Base-by-base conservation (phyloP, 441 rosid species). In the Jatropha podagrica region DNA sequence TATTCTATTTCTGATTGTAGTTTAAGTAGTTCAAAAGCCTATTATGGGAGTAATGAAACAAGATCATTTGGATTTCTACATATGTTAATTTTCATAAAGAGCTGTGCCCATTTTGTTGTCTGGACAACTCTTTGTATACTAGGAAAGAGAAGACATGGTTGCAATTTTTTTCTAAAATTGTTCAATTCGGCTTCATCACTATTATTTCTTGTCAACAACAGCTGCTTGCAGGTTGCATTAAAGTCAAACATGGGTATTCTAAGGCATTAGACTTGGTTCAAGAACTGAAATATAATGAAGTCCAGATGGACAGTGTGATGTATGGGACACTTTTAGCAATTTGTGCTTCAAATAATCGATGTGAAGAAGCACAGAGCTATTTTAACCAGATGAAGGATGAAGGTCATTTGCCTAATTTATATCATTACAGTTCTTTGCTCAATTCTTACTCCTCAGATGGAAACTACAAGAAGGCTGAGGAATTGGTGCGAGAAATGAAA, bases 221-320 rank as follows among this genome's bases (percentile, higher is more conserved):
- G 97, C 86, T 95, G 79, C 94, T 95, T 77, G 80, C 97, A 84
- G 98, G 98, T 83, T 93, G 90, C 85, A 90, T 88, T 73, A 95
- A 92, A 88, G 85, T 71, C 6, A 87, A 86, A 79, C 68, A 88
- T 75, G 93, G 97, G 69, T 92, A 88, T 73, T 62, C 88, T 37
- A 91, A 82, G 81, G 95, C 97, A 68, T 75, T 90, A 80, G 91
- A 90, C 77, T 84, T 95, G 74, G 85, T 93, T 71, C 84, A 84
- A 76, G 96, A 93, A 82, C 77, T 95, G 77, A 87, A 88, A 51
- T 83, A 79, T 74, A 80, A 83, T 27, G 89, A 85, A 38, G 70
- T 91, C 80, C 81, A 77, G 79, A 90, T 93, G 95, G 99, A 93
- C 18, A 37, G 85, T 62, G 89, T 95, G 69, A 91, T 91, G 89